These are phyloP conservation scores for Pyrenophora seminiperda DNA, from an alignment of 2,329 filamentous ascomycete species.

Conservation along the genomic window DNA sequence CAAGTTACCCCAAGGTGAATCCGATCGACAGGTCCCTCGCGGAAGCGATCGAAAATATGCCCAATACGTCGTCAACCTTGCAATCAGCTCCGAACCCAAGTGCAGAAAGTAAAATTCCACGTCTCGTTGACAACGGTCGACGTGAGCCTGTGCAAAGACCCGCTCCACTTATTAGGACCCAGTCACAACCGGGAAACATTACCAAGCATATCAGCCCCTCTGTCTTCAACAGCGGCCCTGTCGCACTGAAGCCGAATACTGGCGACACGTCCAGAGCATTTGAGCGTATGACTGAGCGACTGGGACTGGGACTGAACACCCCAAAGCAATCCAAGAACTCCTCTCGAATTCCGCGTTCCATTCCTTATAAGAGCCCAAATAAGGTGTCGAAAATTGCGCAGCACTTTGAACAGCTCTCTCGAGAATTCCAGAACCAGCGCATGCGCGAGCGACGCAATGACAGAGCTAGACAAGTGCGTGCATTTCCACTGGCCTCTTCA, in stretches of 20 bases:
- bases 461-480: conserved; percentile 75
- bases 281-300: conserved; percentile 77
- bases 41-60: conserved; percentile 45
- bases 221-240: conserved; percentile 23
- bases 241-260: conserved; percentile 34
- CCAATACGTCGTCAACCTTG: conserved; percentile 30
- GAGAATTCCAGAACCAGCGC: conserved; percentile 94
- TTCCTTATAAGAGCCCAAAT: conserved; percentile 68
- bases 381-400: conserved; percentile 90
- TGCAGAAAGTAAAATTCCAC: conserved; percentile 47
- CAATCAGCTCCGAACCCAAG: conserved; percentile 20
- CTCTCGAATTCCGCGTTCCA: conserved; percentile 83
- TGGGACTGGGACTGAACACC: conserved; percentile 62
- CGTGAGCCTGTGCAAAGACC: conserved; percentile 39
- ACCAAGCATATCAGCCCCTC: conserved; percentile 27
- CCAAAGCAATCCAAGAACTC: conserved; percentile 64
- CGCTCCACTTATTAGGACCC: conserved; percentile 36
- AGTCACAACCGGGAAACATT: conserved; percentile 45
- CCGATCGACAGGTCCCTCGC: conserved; percentile 43
- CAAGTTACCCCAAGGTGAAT: conserved; percentile 36
- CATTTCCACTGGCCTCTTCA: conserved; percentile 88
- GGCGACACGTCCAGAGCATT: conserved; percentile 48
- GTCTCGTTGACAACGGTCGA: conserved; percentile 43
- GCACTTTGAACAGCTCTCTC: conserved; percentile 94
- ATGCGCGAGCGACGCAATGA: conserved; percentile 83